phyloP scores from a whole-genome alignment of 768 basidiomycete species.

The Chlorophyllum brunneum region DNA sequence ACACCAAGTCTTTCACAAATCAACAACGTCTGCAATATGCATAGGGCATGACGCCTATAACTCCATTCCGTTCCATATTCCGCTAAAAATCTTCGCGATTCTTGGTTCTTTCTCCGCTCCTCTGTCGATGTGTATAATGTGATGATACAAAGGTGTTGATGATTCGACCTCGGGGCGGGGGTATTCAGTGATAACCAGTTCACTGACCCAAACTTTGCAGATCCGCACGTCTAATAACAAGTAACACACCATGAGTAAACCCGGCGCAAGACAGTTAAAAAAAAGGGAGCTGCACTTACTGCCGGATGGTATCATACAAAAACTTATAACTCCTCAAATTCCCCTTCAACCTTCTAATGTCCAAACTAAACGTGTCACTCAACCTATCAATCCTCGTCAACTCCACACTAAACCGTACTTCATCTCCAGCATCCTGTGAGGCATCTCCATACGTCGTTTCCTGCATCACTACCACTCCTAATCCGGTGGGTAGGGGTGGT shows the following conservation, averaged over 20 bases:
- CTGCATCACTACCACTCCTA: conserved; percentile 21
- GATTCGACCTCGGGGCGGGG: too few relatives aligned
- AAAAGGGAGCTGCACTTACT: conserved; percentile 47
- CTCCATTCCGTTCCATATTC: not conserved
- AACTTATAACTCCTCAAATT: conserved; percentile 92
- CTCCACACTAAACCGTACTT: conserved; percentile 96
- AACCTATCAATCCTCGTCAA: conserved; percentile 86
- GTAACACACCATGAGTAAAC: conserved; percentile 8
- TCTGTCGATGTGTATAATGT: not conserved
- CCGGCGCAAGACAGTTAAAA: not conserved
- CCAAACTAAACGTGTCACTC: conserved; percentile 87
- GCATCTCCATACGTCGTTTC: conserved; percentile 75
- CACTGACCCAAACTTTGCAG: conserved; percentile 26
- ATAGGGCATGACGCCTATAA: not conserved
- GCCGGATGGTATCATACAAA: conserved; percentile 82
- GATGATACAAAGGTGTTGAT: too few relatives aligned
- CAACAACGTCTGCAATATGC: too few relatives aligned
- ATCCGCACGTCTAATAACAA: conserved; percentile 38
- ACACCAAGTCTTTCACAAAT: not conserved
- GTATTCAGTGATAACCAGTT: too few relatives aligned
- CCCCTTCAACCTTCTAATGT: conserved; percentile 90
- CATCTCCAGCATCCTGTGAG: conserved; percentile 85
- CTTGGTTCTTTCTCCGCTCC: not conserved
- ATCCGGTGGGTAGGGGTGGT: not conserved
- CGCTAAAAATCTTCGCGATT: too few relatives aligned